phyloP scores from a whole-genome alignment of 2,329 filamentous ascomycete genomes.

The Lasiodiplodia sp. region DNA sequence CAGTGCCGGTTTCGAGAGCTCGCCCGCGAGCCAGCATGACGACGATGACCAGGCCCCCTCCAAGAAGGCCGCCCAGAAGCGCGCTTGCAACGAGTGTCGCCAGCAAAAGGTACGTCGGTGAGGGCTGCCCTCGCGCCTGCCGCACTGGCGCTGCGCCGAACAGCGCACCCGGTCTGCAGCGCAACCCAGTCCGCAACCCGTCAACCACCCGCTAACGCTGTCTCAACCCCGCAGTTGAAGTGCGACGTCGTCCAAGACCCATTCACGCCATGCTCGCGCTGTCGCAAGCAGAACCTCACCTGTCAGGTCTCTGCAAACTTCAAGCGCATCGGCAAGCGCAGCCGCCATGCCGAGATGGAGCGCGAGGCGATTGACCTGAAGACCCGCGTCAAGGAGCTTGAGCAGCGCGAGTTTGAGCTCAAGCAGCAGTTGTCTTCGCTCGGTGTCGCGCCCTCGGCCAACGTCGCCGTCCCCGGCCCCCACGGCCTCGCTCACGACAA shows the following conservation, averaged over 20 bases:
- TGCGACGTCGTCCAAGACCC: constrained; percentile 86
- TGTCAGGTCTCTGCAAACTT: constrained; percentile 91
- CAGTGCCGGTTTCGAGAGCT: constrained; percentile 43
- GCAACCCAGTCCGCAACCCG: not conserved
- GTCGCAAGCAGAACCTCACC: constrained; percentile 78
- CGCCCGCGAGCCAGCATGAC: constrained; percentile 44
- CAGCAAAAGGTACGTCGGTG: constrained; percentile 75
- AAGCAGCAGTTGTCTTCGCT: constrained; percentile 56
- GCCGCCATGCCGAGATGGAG: constrained; percentile 86
- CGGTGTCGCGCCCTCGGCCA: constrained; percentile 25
- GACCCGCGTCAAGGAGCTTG: constrained; percentile 50
- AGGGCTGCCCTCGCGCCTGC: not conserved
- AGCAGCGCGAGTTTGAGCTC: constrained; percentile 67
- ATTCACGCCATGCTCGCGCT: constrained; percentile 78
- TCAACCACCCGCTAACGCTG: constrained; percentile 34
- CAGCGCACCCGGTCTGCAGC: not conserved
- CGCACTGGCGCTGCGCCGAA: not conserved
- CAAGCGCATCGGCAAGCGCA: constrained; percentile 82
- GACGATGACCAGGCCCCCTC: constrained; percentile 37
- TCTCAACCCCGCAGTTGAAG: constrained; percentile 64
- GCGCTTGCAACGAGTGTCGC: constrained; percentile 84
- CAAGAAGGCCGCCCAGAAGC: constrained; percentile 58
- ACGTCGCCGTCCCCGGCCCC: constrained; percentile 50
- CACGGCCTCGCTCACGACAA: constrained; percentile 63
- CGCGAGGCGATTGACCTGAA: constrained; percentile 73